Evolutionary conservation across 139 green algal species (phyloP), one percentile per base, ranked within the genome.

Genomic region (Mesostigma viride): DNA sequence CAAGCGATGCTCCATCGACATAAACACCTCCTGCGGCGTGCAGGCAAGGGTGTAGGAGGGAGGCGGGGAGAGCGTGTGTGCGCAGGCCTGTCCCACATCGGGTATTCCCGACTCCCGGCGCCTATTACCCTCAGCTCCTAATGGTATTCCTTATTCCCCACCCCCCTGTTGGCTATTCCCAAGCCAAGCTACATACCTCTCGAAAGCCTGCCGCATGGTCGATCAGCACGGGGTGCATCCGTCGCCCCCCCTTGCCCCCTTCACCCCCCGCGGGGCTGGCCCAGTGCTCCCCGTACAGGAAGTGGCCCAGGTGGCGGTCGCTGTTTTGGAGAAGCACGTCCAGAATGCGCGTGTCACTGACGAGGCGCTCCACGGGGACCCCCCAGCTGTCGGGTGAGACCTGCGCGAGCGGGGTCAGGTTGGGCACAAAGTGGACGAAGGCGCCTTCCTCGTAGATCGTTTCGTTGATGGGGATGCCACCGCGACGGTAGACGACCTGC

Each of bases 251-350:
- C 27, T 22, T 32, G 40, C 64, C 56, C n/a, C n/a, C n/a, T n/a
- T n/a, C n/a, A n/a, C n/a, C n/a, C n/a, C n/a, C n/a, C n/a, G 24
- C 58, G 8, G 61, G 71, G 20, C 78, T 30, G 1, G 70, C 71
- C 87, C 87, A 94, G 82, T 94, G 87, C 47, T 84, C 61, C 1
- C 79, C 87, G 45, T 78, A 77, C 62, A 92, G 69, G 67, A 90
- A 88, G 70, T 89, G 80, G n/a, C 86, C 86, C 45, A 75, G 65
- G 78, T 93, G 86, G 33, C 86, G 71, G 74, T 92, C 86, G 1
- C 59, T 80, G 78, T 94, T 94, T 63, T 94, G 83, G n/a, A 94
- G 78, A 51, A 94, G 83, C 56, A 88, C 82, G 74, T 94, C 87
- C 62, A 93, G 73, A 27, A 92, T 84, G 47, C 86, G 76, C 3